Evolutionary conservation across 345 rosid species (phyloP).

Genomic region (Rhodomyrtus tomentosa): DNA sequence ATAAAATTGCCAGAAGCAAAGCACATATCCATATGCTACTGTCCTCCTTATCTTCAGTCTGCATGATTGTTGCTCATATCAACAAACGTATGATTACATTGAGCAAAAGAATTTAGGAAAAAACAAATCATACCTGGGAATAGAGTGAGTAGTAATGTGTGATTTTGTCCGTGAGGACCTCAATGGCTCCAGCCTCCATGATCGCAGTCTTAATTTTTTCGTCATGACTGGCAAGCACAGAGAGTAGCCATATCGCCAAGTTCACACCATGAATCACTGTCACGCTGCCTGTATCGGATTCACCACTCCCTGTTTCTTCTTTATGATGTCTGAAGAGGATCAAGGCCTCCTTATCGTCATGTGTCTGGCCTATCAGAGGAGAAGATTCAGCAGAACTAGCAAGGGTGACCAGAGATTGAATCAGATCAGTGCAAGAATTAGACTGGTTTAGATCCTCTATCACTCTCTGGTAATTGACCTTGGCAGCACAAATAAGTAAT

Average conservation of each 20-base stretch:
- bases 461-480: slow-evolving; percentile 69
- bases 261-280: slow-evolving; percentile 55
- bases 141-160: slow-evolving; percentile 42
- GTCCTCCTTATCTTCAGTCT: slow-evolving; percentile 86
- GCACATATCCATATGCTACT: slow-evolving; percentile 92
- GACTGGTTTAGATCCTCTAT: slow-evolving; percentile 84
- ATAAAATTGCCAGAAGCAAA: slow-evolving; percentile 76
- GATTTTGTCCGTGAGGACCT: slow-evolving; percentile 75
- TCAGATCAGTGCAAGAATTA: slow-evolving; percentile 43
- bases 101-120: neutral
- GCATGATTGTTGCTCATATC: slow-evolving; percentile 17
- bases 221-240: slow-evolving; percentile 87
- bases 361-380: slow-evolving; percentile 26
- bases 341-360: slow-evolving; percentile 39
- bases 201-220: slow-evolving; percentile 64
- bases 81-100: slow-evolving; percentile 4
- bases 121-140: slow-evolving; percentile 50
- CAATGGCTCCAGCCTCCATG: slow-evolving; percentile 91
- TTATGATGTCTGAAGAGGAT: slow-evolving; percentile 50
- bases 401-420: slow-evolving; percentile 72
- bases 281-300: slow-evolving; percentile 34
- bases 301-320: slow-evolving; percentile 41
- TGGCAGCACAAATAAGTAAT: slow-evolving; percentile 85
- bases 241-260: slow-evolving; percentile 84
- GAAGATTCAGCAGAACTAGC: slow-evolving; percentile 40